phyloP scores from a whole-genome alignment of 2,329 filamentous ascomycete genomes.

The Raffaelea deltoideospora region DNA sequence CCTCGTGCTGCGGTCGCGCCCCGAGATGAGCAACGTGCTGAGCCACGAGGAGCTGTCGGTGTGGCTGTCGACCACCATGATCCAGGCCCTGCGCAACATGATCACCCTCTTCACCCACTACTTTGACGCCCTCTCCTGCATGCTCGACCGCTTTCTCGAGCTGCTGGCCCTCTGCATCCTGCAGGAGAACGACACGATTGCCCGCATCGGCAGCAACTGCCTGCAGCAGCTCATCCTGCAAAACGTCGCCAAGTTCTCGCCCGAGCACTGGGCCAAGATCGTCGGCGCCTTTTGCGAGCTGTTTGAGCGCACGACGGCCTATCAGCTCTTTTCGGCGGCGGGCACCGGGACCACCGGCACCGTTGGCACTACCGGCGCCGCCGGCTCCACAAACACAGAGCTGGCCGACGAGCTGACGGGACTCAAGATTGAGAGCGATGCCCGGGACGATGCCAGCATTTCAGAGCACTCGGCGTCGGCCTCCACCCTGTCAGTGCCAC shows the following conservation, averaged over 20 bases:
- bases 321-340: conserved; percentile 84
- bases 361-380: conserved; percentile 30
- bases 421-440: conserved; percentile 43
- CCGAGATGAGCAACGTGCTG: conserved; percentile 87
- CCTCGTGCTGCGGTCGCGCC: conserved; percentile 89
- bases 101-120: conserved; percentile 98
- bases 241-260: conserved; percentile 82
- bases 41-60: conserved; percentile 96
- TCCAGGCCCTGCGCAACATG: conserved; percentile 94
- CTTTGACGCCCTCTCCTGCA: conserved; percentile 89
- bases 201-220: conserved; percentile 94
- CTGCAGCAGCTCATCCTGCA: conserved; percentile 91
- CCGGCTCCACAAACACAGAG: too few relatives aligned
- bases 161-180: conserved; percentile 91
- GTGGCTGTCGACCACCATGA: conserved; percentile 98
- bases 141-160: conserved; percentile 95
- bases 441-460: conserved; percentile 20
- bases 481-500: conserved; percentile 13
- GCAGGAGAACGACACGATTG: conserved; percentile 97
- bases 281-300: conserved; percentile 92
- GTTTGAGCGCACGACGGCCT: conserved; percentile 86
- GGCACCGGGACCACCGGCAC: conserved; percentile 33
- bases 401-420: conserved; percentile 24
- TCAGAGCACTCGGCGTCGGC: too few relatives aligned
- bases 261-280: conserved; percentile 84